A percentile compares a stretch with the other conserved stretches of the same genome.
Conservation (phyloP, 2,329 filamentous ascomycete species). For the Helotiales sp. region DNA sequence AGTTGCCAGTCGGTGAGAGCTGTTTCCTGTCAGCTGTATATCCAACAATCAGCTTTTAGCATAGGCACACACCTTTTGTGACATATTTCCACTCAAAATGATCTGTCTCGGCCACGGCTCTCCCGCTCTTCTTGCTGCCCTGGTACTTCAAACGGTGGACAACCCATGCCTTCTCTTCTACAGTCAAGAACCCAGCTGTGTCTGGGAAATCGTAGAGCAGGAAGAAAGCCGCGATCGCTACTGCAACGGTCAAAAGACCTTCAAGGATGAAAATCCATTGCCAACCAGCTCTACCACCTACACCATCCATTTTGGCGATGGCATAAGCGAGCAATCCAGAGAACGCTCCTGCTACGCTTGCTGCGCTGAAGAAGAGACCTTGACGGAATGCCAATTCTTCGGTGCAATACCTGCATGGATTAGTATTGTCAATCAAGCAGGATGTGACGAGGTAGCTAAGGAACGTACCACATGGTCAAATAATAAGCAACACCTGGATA, state of each 20-base stretch:
- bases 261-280: constrained; percentile 46
- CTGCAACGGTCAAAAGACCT: constrained; percentile 42
- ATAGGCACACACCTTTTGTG: neutral
- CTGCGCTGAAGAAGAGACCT: constrained; percentile 45
- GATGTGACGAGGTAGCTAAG: neutral
- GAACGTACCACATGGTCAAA: constrained; percentile 51
- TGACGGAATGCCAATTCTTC: constrained; percentile 11
- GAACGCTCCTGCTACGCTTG: constrained; percentile 50
- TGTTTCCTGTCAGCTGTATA: neutral
- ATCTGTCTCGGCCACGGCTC: constrained; percentile 38
- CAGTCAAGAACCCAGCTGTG: constrained; percentile 48
- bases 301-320: constrained; percentile 54
- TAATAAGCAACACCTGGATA: constrained; percentile 50
- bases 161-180: constrained; percentile 44
- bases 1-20: constrained; percentile 55
- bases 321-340: constrained; percentile 51
- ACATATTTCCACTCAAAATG: constrained; percentile 45
- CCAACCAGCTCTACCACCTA: constrained; percentile 51
- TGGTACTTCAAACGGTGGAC: constrained; percentile 37
- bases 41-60: neutral
- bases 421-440: neutral
- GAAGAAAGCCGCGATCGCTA: constrained; percentile 47
- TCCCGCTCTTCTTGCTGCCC: constrained; percentile 32
- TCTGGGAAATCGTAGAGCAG: constrained; percentile 54
- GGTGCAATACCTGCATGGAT: constrained; percentile 9